Conservation (phyloP, 2,329 filamentous ascomycete genomes). For the Paraphoma sp. region DNA sequence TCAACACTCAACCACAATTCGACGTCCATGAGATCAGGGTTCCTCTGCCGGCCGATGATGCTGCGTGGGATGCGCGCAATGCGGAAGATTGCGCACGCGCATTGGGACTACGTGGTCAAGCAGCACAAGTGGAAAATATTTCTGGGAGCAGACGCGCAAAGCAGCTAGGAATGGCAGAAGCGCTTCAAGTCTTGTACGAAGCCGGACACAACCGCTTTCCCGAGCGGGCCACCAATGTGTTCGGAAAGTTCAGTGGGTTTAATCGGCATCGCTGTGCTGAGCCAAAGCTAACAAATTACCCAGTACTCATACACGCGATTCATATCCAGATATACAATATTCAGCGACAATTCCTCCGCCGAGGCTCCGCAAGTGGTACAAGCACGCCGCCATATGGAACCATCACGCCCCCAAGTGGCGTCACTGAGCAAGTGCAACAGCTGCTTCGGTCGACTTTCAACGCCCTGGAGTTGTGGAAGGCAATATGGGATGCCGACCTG, state of each 20-base stretch:
- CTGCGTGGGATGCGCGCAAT: constrained; percentile 72
- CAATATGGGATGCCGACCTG: constrained; percentile 74
- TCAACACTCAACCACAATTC: constrained; percentile 70
- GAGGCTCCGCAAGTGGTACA: constrained; percentile 51
- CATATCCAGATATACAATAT: constrained; percentile 66
- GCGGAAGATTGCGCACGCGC: constrained; percentile 68
- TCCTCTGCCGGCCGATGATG: constrained; percentile 75
- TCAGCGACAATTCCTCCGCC: constrained; percentile 52
- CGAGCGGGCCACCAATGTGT: constrained; percentile 71
- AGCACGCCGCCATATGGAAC: constrained; percentile 62
- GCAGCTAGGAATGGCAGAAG: constrained; percentile 69
- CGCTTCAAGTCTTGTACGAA: constrained; percentile 67
- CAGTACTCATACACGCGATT: constrained; percentile 71
- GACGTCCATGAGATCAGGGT: constrained; percentile 69
- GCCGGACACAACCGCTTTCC: constrained; percentile 64
- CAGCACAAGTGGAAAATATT: constrained; percentile 64
- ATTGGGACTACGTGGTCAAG: constrained; percentile 67
- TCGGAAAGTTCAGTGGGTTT: constrained; percentile 67
- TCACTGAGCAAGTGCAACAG: constrained; percentile 55
- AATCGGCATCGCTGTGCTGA: background rate
- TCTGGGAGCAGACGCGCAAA: constrained; percentile 68
- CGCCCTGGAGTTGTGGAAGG: constrained; percentile 75
- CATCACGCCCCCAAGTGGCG: constrained; percentile 52
- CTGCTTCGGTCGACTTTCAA: constrained; percentile 55
- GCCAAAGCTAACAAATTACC: constrained; percentile 10